Conservation (phyloP, 768 basidiomycete species). For the Naganishia vaughanmartiniae region DNA sequence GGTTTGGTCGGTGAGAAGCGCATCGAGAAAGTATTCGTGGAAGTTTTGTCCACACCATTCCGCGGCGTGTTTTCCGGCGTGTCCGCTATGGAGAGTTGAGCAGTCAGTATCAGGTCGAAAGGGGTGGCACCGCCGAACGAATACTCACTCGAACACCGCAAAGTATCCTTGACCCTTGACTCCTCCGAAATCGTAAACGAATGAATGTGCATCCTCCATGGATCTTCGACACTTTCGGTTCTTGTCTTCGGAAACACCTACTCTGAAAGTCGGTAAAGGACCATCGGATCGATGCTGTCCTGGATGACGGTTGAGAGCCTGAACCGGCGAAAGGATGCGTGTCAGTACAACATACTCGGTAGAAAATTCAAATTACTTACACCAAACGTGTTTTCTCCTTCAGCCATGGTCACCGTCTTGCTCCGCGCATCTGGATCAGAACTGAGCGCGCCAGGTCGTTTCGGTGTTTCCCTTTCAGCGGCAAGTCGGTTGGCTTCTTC, state of each 20-base stretch:
- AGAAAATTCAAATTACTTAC: conserved; percentile 53
- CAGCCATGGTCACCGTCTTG: conserved; percentile 75
- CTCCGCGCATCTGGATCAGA: conserved; percentile 66
- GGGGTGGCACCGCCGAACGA: not conserved
- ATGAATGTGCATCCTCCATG: conserved; percentile 97
- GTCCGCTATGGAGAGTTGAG: conserved; percentile 57
- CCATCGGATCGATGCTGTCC: conserved; percentile 25
- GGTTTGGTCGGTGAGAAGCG: conserved; percentile 63
- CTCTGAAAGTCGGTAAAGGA: conserved; percentile 58
- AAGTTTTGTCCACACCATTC: conserved; percentile 98
- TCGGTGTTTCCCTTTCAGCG: conserved; percentile 14
- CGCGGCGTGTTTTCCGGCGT: conserved; percentile 96
- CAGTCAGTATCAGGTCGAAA: not conserved
- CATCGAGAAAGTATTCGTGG: conserved; percentile 76
- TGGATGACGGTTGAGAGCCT: conserved; percentile 77
- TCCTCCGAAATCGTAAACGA: conserved; percentile 87
- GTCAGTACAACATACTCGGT: not conserved
- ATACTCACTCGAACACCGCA: conserved; percentile 76
- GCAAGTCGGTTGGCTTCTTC: conserved; percentile 19
- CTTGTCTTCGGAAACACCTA: conserved; percentile 74
- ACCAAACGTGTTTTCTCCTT: conserved; percentile 70
- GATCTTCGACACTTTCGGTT: conserved; percentile 79
- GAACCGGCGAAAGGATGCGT: not conserved
- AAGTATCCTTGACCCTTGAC: conserved; percentile 96
- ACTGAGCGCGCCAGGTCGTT: conserved; percentile 27